Conservation (phyloP, 257 asterid species). For the Avicennia marina region DNA sequence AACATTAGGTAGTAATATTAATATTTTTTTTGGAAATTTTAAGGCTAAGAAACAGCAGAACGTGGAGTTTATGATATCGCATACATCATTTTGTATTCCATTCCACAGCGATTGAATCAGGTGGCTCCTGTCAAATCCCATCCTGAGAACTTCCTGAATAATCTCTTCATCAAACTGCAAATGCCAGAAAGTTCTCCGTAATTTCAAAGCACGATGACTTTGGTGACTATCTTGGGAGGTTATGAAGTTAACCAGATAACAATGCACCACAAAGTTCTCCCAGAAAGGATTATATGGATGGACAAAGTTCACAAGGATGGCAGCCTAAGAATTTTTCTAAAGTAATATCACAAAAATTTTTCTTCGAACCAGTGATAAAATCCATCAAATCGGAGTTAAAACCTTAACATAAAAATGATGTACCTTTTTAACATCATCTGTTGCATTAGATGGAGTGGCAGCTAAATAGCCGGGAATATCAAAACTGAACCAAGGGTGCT, state of each 20-base stretch:
- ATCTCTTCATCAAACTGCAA: slow-evolving; percentile 90
- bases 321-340: not conserved
- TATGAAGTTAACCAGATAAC: too few relatives aligned
- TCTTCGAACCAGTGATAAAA: slow-evolving; percentile 2
- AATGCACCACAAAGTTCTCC: too few relatives aligned
- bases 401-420: not conserved
- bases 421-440: slow-evolving; percentile 67
- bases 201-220: slow-evolving; percentile 4
- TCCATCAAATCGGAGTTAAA: not conserved
- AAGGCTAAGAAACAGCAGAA: slow-evolving; percentile 14
- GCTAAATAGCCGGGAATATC: slow-evolving; percentile 89
- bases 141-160: slow-evolving; percentile 65
- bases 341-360: too few relatives aligned
- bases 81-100: slow-evolving; percentile 84
- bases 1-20: slow-evolving; percentile 15
- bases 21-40: not conserved
- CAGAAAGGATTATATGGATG: too few relatives aligned
- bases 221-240: too few relatives aligned
- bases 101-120: slow-evolving; percentile 74
- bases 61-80: slow-evolving; percentile 11
- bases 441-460: slow-evolving; percentile 76
- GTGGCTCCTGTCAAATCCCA: slow-evolving; percentile 71
- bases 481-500: slow-evolving; percentile 81
- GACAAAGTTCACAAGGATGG: too few relatives aligned
- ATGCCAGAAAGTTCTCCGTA: slow-evolving; percentile 21